Conservation (phyloP, 257 asterid genomes). For the Solanum chilense region DNA sequence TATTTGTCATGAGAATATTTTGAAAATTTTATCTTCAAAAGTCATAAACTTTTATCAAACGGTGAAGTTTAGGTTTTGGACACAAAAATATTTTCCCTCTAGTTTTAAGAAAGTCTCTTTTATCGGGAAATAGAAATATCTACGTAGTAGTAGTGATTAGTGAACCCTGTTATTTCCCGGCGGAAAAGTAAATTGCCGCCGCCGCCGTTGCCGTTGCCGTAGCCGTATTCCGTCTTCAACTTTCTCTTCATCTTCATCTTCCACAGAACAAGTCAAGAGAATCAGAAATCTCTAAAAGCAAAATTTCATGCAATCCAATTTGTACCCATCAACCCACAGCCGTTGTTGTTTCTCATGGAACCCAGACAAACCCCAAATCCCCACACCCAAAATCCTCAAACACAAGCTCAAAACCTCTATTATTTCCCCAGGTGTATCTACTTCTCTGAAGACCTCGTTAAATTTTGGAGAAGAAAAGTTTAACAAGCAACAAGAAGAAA, state of each 20-base stretch:
- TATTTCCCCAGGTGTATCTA: slow-evolving; percentile 19
- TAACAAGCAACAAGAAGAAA: slow-evolving; percentile 14
- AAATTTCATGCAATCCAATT: neutral
- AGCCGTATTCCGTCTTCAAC: neutral
- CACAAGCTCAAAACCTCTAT: slow-evolving; percentile 36
- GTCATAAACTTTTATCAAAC: neutral
- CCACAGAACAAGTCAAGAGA: neutral
- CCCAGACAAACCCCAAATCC: slow-evolving; percentile 7
- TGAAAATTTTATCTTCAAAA: too few relatives aligned
- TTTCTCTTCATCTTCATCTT: neutral
- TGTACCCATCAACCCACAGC: neutral
- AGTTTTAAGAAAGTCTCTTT: neutral
- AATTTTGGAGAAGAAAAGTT: slow-evolving; percentile 16
- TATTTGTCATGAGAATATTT: too few relatives aligned
- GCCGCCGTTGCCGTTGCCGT: neutral
- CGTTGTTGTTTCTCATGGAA: slow-evolving; percentile 8
- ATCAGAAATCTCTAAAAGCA: neutral
- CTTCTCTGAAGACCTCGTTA: slow-evolving; percentile 23
- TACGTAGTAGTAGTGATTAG: neutral
- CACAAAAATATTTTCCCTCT: neutral
- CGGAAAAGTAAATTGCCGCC: neutral
- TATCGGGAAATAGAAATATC: neutral
- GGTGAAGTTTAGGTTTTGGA: neutral
- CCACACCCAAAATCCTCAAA: slow-evolving; percentile 9
- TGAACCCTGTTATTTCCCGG: neutral